phyloP scores from a whole-genome alignment of 2,329 filamentous ascomycete genomes.

The Pseudocercospora macadamiae region DNA sequence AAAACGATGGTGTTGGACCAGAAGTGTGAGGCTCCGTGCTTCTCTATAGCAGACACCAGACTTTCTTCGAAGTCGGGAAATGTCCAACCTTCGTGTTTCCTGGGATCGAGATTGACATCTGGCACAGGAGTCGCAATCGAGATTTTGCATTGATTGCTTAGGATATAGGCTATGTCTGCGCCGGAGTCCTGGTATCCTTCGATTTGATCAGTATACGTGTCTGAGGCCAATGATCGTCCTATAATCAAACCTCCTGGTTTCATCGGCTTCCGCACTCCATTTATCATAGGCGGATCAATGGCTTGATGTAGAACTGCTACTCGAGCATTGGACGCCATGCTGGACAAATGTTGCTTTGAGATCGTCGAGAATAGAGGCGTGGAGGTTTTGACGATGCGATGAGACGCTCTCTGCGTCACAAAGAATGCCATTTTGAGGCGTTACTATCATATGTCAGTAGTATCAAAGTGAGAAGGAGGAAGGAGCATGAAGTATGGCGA shows the following conservation, averaged over 20 bases:
- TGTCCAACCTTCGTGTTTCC: conserved; percentile 40
- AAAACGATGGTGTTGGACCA: conserved; percentile 59
- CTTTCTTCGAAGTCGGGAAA: conserved; percentile 51
- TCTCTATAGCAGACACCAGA: conserved; percentile 44
- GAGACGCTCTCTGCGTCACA: not conserved
- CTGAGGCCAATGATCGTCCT: not conserved
- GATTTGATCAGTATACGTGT: not conserved
- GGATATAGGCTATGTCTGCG: conserved; percentile 52
- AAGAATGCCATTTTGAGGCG: not conserved
- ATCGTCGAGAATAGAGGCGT: not conserved
- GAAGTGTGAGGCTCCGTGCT: conserved; percentile 45
- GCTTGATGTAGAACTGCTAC: conserved; percentile 55
- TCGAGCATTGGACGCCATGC: conserved; percentile 14
- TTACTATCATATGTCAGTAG: not conserved
- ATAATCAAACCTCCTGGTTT: conserved; percentile 50
- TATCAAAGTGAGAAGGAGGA: not conserved
- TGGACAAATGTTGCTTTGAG: not conserved
- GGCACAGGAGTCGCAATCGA: conserved; percentile 34
- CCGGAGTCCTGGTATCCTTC: conserved; percentile 54
- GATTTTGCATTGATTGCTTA: conserved; percentile 35
- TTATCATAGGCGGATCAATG: conserved; percentile 51
- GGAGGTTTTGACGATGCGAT: not conserved
- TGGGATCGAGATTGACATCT: not conserved
- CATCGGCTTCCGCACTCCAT: conserved; percentile 53
- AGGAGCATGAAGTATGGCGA: not conserved